Base-by-base conservation (phyloP, 805 yeast species). In the Sungouiella thailandica region DNA sequence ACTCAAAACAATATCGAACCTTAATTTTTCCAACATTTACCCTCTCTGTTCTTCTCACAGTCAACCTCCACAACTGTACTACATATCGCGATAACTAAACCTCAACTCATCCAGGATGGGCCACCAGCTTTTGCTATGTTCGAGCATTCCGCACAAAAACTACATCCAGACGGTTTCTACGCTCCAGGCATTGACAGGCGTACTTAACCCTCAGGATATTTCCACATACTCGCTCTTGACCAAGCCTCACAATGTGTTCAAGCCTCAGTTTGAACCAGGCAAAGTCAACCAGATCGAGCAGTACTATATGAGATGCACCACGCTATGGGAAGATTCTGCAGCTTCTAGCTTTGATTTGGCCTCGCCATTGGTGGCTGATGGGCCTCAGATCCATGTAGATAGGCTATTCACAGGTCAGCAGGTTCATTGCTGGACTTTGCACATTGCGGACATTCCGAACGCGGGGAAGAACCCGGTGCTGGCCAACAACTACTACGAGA, bases 371-470 rank as follows among this genome's bases (percentile, higher is more conserved):
- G 12, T 53, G 11, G 39, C 44, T 12, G 55, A 42, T 2, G 39
- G 33, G 7, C 41, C 44, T 13, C 44, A 44, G 24, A 41, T 57
- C 5, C 41, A 52, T 23, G 65, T 58, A 12, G 57, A 49, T 22
- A 48, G 60, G 27, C 47, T 64, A 15, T 64, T 66, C 36, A 17
- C 48, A 4, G 55, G 52, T 10, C 43, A 44, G 20, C 49, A 43
- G 18, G 45, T 47, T 20, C 36, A 65, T 48, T 41, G 59, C 25
- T 83, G 89, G 90, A 70, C 80, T 1, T 48, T 83, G 6, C 83
- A 76, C 44, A 65, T 78, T 17, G 64, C 76, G 4, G 94, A 84
- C 56, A 80, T 84, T 9, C 93, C 93, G 2, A 74, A 80, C 5
- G 89, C 86, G 7, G 90, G 90, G 3, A 58, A 70, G 74, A 49